Base-by-base conservation (phyloP, 805 yeast genomes). In the Saccharomycopsis sp. region DNA sequence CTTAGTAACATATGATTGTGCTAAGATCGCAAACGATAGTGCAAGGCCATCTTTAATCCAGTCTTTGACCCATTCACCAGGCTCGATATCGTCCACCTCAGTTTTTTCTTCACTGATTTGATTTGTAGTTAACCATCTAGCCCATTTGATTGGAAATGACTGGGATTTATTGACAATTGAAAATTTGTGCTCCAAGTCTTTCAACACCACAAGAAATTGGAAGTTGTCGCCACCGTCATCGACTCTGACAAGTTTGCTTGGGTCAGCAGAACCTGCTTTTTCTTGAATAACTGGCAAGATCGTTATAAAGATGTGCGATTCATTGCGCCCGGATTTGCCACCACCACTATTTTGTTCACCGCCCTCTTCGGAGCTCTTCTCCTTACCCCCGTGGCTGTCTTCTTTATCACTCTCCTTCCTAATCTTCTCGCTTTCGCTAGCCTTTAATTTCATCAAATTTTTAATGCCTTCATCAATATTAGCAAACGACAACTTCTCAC, bases 71-170 rank as follows among this genome's bases (percentile, higher is more conserved):
- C 93, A 85, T 48, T 81, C 86, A 35, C 81, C 68, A n/a, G 90
- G 89, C 55, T 83, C 88, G 11, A 80, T 71, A 27, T 55, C 62
- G 11, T 53, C 51, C 5, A 53, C 44, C 4, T 38, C 70, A 52
- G 73, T 68, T 40, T 47, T 48, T 42, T 53, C 47, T 24, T 54
- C 52, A 34, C 51, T 48, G 44, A 50, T 22, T 3, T 55, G 51
- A 27, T 60, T 59, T 11, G 79, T 75, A 49, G 76, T 80, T n/a
- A 90, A 70, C 98, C 98, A 93, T n/a, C 75, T 67, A 7, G 88
- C 81, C 98, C 98, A 93, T 58, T 77, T 80, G 38, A 75, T 59
- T 8, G 98, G 97, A 68, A 87, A 83, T 4, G 95, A 79, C 62
- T 93, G 98, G 0, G 97, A 85, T 54, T 81, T 79, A 41, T 86